Base-by-base conservation (phyloP, 2,329 filamentous ascomycete species). In the Fulvia fulva region DNA sequence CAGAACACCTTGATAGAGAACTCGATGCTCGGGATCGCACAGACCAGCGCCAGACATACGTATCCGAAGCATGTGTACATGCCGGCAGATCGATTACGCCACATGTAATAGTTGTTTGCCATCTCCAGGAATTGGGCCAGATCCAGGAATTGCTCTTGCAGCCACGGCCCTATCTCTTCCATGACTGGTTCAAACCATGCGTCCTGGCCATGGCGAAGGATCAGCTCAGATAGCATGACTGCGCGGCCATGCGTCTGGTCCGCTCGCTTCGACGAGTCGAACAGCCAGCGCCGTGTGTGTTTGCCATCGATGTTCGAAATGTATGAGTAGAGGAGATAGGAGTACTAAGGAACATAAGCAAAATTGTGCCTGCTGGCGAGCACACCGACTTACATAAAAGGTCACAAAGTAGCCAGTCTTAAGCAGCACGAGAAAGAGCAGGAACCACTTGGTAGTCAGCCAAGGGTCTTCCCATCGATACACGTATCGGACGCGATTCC, bases 391-490 rank as follows among this genome's bases (percentile, higher is more conserved):
- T 16, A 50, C 47, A 32, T 54, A 54, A 23, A 54, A 54, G 7
- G 51, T 54, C 51, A 46, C 46, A 37, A 54, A 54, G 41, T 54
- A 54, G 2, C 37, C 51, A 12, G 51, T 54, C 26, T 54, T 54
- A 19, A 54, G 51, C 21, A 46, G 25, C 2, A 54, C 37, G 21
- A 54, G n/a, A 30, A 26, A 46, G 14, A 32, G 47, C 26, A 50
- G 6, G 47, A 32, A 50, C 47, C 47, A 50, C 16, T 50, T 50
- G 11, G 12, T 21, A 19, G 51, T 54, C 19, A 46, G 23, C 51
- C 51, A 54, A 21, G 51, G 51, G 46, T 54, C 41, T 22, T 54
- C 51, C 51, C 51, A 54, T n/a, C 51, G 22, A 32, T 54, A 46
- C 37, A 54, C 37, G 23, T 45, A 32, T 54, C 51, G 51, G n/a